Base-by-base conservation (phyloP, 192 early-diverging fungal genomes). In the Coemansia sp. region DNA sequence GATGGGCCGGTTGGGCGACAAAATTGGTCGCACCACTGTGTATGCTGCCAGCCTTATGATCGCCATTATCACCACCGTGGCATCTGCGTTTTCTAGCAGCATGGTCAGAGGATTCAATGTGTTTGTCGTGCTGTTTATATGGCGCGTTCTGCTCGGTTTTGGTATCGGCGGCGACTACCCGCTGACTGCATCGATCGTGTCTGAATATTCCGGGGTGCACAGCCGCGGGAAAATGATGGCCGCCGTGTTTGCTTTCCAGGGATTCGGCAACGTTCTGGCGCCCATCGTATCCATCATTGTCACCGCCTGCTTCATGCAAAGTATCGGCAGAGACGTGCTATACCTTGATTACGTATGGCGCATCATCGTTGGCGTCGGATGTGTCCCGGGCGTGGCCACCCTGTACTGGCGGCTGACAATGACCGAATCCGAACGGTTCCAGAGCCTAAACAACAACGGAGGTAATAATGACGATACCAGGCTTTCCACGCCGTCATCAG, bases 151-250 rank as follows among this genome's bases (percentile, higher is more conserved):
- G 65, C 88, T 97, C 54, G 95, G 95, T 66, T 85, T 95, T 67
- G 95, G 95, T 73, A 88, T 96, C 70, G 95, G 95, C 63, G 94
- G 94, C 59, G 94, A 97, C 80, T 97, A 97, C 73, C 95, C 95
- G 8, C 80, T 96, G 63, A 95, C 95, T 15, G 92, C 94, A 41
- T 88, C 93, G 41, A 95, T 97, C 67, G 94, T 94, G 18, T 90
- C 93, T 55, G 95, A 97, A 82, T 96, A 92, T 73, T 89, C 93
- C 45, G 82, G 90, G 36, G 86, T 89, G 61, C 81, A 87, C 48
- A 87, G 88, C 76, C 88, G 95, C 63, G 95, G 95, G 57, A 91
- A 89, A 73, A 90, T 96, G 87, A 91, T 96, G 88, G 87, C 90
- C 17, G 88, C 88, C 15, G 95, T 95, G 39, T 97, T 95, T 83